Conservation (phyloP, 2,329 filamentous ascomycete genomes). For the Herpotrichia juniperi region DNA sequence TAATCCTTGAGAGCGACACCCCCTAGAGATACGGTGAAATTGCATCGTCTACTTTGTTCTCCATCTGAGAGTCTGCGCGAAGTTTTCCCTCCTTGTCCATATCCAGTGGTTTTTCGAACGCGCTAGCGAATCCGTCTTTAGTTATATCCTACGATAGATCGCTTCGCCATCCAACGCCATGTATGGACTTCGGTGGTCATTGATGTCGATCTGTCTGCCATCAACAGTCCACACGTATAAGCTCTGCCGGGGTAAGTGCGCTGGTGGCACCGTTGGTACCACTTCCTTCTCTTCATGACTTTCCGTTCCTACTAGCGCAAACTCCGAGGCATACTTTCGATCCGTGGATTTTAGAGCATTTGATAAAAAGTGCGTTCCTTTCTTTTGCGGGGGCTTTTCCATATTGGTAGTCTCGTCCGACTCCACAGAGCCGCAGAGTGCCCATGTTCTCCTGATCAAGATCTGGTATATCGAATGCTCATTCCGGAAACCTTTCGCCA, state of each 20-base stretch:
- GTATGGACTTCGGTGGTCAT: too few relatives aligned
- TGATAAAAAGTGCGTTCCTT: background rate
- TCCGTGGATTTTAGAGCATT: slow-evolving; percentile 4
- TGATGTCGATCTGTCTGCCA: too few relatives aligned
- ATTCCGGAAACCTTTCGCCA: slow-evolving; percentile 10
- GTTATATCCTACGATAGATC: too few relatives aligned
- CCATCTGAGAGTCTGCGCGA: too few relatives aligned
- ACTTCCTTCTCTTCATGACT: background rate
- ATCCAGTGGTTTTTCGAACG: too few relatives aligned
- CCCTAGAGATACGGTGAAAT: too few relatives aligned
- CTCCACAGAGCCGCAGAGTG: background rate
- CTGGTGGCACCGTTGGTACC: background rate
- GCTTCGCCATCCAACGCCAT: too few relatives aligned
- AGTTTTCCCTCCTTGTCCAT: too few relatives aligned
- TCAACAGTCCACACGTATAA: too few relatives aligned
- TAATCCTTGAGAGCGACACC: too few relatives aligned
- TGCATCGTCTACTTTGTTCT: too few relatives aligned
- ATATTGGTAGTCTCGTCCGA: background rate
- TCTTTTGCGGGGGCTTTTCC: background rate
- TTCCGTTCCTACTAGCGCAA: background rate
- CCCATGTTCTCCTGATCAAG: slow-evolving; percentile 6
- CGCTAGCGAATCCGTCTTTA: too few relatives aligned
- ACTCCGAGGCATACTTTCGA: slow-evolving; percentile 3
- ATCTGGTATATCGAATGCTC: slow-evolving; percentile 11
- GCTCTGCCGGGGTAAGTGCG: background rate